phyloP scores from a whole-genome alignment of 1,284 basidiomycete species.

The Malassezia restricta region DNA sequence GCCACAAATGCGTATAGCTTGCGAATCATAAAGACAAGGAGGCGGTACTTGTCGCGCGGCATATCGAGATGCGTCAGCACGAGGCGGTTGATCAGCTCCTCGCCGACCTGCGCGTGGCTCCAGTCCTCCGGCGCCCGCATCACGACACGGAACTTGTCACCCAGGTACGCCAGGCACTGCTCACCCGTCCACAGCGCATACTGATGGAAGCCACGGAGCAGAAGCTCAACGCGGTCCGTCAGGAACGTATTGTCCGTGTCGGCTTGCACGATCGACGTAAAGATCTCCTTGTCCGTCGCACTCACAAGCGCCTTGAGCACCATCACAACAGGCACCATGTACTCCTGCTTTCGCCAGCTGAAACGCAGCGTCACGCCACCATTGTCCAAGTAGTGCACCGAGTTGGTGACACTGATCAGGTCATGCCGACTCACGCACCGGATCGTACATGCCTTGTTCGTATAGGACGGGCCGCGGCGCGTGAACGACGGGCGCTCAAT shows the following conservation, averaged over 20 bases:
- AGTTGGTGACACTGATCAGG: slow-evolving; percentile 59
- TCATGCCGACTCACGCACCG: slow-evolving; percentile 62
- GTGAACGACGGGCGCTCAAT: slow-evolving; percentile 73
- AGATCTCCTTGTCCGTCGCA: slow-evolving; percentile 92
- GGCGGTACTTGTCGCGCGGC: slow-evolving; percentile 87
- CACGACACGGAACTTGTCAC: slow-evolving; percentile 91
- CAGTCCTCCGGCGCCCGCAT: slow-evolving; percentile 85
- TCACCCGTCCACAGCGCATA: slow-evolving; percentile 74
- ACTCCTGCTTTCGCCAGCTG: slow-evolving; percentile 96
- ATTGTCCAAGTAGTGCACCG: slow-evolving; percentile 89
- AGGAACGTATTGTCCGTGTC: slow-evolving; percentile 96
- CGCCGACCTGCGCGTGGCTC: slow-evolving; percentile 70
- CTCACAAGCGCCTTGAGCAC: slow-evolving; percentile 82
- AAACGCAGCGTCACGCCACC: slow-evolving; percentile 91
- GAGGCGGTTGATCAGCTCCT: slow-evolving; percentile 71
- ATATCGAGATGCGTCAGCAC: slow-evolving; percentile 79
- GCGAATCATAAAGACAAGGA: slow-evolving; percentile 95
- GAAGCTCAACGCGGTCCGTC: slow-evolving; percentile 91
- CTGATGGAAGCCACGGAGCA: slow-evolving; percentile 81
- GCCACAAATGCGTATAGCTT: slow-evolving; percentile 90
- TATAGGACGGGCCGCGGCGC: slow-evolving; percentile 88
- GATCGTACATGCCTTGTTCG: slow-evolving; percentile 84
- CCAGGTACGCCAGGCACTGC: slow-evolving; percentile 90
- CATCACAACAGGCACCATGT: slow-evolving; percentile 94
- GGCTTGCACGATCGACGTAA: slow-evolving; percentile 92